Evolutionary conservation across 306 rosid species (phyloP).

Genomic region (Castanopsis chinensis): DNA sequence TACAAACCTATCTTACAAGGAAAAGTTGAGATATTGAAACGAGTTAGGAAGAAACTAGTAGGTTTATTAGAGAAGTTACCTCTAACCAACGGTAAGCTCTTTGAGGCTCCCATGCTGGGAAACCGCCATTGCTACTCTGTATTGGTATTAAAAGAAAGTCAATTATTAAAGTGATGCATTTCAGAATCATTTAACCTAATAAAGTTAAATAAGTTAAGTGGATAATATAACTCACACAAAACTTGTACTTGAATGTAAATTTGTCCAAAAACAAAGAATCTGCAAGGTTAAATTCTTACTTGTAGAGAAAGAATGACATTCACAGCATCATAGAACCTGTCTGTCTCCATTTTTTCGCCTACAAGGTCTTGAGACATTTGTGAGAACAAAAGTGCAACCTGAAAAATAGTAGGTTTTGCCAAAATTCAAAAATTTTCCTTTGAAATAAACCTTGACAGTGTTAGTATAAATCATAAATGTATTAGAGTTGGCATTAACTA

Average conservation of each 20-base stretch:
- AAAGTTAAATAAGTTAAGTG: background rate
- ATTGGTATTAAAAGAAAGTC: background rate
- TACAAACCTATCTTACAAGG: background rate
- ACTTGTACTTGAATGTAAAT: background rate
- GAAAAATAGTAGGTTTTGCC: background rate
- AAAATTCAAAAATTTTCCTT: background rate
- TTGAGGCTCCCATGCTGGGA: constrained; percentile 65
- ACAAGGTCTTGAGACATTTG: constrained; percentile 30
- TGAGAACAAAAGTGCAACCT: constrained; percentile 54
- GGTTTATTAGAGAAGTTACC: background rate
- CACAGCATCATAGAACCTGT: constrained; percentile 44
- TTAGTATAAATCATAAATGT: background rate
- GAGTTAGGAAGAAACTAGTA: too few species aligned
- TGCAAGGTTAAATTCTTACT: constrained; percentile 4
- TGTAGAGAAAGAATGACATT: constrained; percentile 55
- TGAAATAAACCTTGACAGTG: background rate
- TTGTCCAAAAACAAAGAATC: background rate
- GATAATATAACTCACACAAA: background rate
- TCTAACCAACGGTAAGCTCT: constrained; percentile 39
- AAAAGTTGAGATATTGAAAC: too few species aligned
- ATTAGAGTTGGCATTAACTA: constrained; percentile 27
- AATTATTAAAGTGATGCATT: background rate
- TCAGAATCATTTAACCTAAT: too few species aligned
- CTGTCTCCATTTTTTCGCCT: constrained; percentile 19
- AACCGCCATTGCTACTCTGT: constrained; percentile 58